These are phyloP conservation scores for Colletotrichum chrysophilum DNA, from an alignment of 2,329 filamentous ascomycete species.

Conservation along the genomic window DNA sequence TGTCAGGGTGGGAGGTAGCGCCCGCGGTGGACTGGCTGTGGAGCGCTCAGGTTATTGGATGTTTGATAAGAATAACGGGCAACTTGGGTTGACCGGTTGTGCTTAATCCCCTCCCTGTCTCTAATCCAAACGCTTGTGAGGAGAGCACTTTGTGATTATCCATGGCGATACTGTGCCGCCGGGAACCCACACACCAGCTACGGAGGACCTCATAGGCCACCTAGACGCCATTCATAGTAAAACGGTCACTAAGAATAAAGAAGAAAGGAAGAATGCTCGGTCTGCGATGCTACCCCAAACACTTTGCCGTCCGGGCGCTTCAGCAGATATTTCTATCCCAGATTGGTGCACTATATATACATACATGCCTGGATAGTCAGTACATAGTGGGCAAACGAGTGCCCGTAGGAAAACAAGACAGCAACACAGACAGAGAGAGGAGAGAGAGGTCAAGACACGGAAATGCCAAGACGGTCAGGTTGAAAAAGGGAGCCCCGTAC, in stretches of 20 bases:
- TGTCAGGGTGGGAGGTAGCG: neutral
- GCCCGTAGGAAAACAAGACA: neutral
- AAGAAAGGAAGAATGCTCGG: neutral
- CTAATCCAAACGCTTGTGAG: neutral
- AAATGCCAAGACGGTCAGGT: neutral
- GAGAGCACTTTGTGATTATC: neutral
- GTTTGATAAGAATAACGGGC: neutral
- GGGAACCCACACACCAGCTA: neutral
- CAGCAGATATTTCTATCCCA: neutral
- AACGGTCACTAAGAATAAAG: neutral
- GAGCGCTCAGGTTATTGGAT: neutral
- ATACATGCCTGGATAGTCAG: neutral
- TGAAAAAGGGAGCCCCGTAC: neutral
- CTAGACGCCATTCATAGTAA: neutral
- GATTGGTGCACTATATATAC: neutral
- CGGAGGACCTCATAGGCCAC: neutral
- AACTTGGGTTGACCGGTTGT: neutral
- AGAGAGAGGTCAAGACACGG: neutral
- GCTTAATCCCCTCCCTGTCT: neutral
- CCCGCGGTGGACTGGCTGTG: neutral
- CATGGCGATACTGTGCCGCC: neutral
- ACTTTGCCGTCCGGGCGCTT: neutral
- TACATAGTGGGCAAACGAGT: neutral
- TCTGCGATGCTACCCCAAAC: neutral
- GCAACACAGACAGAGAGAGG: neutral